These are phyloP conservation scores for Vitis hybrid DNA, from an alignment of 177 flowering plant genomes.

Conservation along the genomic window DNA sequence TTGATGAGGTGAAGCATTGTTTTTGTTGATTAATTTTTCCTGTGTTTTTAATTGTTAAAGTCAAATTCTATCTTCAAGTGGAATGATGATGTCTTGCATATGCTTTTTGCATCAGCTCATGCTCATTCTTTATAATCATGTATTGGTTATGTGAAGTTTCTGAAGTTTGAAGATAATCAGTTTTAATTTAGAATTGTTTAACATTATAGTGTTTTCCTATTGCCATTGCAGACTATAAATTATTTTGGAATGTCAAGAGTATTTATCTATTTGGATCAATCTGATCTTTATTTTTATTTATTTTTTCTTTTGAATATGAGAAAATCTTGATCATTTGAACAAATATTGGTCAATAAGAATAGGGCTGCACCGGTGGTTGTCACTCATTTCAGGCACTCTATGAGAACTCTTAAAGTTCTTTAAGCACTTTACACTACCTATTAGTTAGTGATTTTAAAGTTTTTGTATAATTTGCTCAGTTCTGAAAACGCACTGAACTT, in stretches of 20 bases:
- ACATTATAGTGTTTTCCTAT: neutral
- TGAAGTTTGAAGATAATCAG: too few relatives aligned
- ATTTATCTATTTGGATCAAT: neutral
- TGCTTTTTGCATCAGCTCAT: neutral
- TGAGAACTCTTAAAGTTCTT: neutral
- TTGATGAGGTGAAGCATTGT: constrained; percentile 56
- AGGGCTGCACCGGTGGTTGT: neutral
- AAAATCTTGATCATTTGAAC: neutral
- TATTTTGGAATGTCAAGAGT: neutral
- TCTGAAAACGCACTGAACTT: neutral
- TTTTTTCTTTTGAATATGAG: neutral
- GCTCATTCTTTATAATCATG: neutral
- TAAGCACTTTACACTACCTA: neutral
- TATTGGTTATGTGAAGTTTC: neutral
- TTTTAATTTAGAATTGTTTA: too few relatives aligned
- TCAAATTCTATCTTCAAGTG: neutral
- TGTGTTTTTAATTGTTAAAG: too few relatives aligned
- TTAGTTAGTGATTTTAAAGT: neutral
- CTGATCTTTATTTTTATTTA: neutral
- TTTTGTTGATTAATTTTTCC: neutral
- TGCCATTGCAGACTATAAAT: neutral
- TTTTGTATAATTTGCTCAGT: neutral
- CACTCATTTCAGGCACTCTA: neutral
- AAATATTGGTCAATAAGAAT: neutral
- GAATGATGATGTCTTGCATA: neutral